phyloP scores from a whole-genome alignment of 1,284 basidiomycete genomes.

The Prillingera fragicola region DNA sequence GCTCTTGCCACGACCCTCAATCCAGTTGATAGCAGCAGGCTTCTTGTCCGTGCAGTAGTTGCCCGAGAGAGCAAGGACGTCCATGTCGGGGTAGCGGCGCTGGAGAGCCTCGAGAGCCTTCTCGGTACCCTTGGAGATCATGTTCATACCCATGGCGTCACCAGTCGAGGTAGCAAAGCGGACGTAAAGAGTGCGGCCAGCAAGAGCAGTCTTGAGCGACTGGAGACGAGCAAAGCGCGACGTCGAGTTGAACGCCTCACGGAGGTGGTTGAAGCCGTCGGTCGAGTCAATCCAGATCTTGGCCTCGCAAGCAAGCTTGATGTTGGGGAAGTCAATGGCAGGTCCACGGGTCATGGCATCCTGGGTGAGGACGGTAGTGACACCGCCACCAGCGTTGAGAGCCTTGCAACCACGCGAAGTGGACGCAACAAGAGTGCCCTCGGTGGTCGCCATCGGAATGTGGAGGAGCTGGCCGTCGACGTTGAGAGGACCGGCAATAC shows the following conservation, averaged over 20 bases:
- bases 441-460: constrained; percentile 98
- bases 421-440: constrained; percentile 96
- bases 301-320: constrained; percentile 73
- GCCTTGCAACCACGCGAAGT: constrained; percentile 98
- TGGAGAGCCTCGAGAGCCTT: constrained; percentile 80
- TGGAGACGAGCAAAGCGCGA: constrained; percentile 81
- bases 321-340: constrained; percentile 87
- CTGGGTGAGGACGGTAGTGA: constrained; percentile 84
- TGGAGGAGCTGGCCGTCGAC: constrained; percentile 81
- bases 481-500: constrained; percentile 91
- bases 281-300: constrained; percentile 84
- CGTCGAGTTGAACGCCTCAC: constrained; percentile 87
- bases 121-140: constrained; percentile 95
- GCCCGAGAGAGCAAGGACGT: constrained; percentile 85
- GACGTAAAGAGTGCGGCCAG: constrained; percentile 89
- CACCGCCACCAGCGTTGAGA: constrained; percentile 90
- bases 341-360: constrained; percentile 99
- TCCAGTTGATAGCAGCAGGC: constrained; percentile 99
- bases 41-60: constrained; percentile 99
- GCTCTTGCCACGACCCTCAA: constrained; percentile 95
- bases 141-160: constrained; percentile 99
- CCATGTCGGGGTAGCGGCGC: constrained; percentile 83
- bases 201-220: constrained; percentile 75
- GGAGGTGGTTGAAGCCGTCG: constrained; percentile 71
- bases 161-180: constrained; percentile 93